Evolutionary conservation across 768 basidiomycete genomes (phyloP).

Genomic region (Tylopilus vinaceipallidus): DNA sequence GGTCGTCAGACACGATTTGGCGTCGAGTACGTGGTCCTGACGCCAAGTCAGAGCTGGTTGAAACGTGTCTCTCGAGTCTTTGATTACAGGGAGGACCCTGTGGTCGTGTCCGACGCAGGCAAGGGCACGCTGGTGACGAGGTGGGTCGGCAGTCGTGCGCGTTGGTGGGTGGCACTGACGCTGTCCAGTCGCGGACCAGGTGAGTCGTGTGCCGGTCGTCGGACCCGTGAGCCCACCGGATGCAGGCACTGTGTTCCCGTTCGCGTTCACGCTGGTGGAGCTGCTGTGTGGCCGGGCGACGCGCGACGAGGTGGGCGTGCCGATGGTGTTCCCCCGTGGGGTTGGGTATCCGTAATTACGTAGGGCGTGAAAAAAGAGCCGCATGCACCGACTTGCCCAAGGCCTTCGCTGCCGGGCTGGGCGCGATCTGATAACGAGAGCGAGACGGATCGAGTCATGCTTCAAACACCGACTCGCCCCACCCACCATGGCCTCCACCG

Average conservation of each 20-base stretch:
- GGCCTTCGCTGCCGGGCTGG: too few relatives aligned
- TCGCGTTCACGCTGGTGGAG: conserved; percentile 76
- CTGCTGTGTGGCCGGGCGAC: conserved; percentile 62
- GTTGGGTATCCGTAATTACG: conserved; percentile 41
- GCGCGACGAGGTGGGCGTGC: conserved; percentile 55
- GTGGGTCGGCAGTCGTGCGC: conserved; percentile 32
- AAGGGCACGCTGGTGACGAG: conserved; percentile 71
- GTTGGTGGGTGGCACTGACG: conserved; percentile 1
- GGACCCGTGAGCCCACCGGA: neutral
- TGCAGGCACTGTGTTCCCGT: conserved; percentile 72
- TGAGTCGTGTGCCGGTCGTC: conserved; percentile 22
- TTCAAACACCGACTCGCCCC: conserved; percentile 18
- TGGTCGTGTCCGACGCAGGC: conserved; percentile 54
- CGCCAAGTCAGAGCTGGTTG: neutral
- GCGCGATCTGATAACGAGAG: conserved; percentile 23
- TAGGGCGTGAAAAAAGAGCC: conserved; percentile 16
- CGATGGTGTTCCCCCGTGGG: conserved; percentile 69
- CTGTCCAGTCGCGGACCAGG: conserved; percentile 68
- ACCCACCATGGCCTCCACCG: conserved; percentile 36
- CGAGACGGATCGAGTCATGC: conserved; percentile 26
- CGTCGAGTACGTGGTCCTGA: conserved; percentile 39
- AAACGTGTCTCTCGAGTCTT: conserved; percentile 45
- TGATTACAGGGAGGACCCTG: conserved; percentile 70
- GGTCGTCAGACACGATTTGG: conserved; percentile 59
- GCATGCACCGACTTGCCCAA: too few relatives aligned